A percentile compares a stretch with the other conserved stretches of the same genome.
These are phyloP conservation scores for Pichia sporocuriosa DNA, from an alignment of 805 yeast species.

Conservation along the genomic window DNA sequence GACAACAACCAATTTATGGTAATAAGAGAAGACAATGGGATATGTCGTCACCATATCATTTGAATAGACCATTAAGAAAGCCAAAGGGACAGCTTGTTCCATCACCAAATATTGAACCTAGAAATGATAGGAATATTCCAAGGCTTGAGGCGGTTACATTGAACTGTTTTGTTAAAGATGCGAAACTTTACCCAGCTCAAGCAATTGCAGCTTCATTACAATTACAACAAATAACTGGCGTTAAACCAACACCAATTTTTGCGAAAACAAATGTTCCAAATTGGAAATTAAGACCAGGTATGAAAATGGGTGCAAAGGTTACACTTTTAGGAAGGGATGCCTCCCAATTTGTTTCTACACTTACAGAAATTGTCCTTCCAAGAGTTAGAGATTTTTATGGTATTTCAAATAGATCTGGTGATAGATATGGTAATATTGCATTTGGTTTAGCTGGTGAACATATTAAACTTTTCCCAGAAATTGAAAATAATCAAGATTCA, in stretches of 20 bases:
- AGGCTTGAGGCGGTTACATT: constrained; percentile 58
- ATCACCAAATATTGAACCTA: constrained; percentile 64
- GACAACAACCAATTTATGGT: constrained; percentile 48
- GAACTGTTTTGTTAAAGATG: constrained; percentile 70
- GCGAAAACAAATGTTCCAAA: constrained; percentile 75
- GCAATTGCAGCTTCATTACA: constrained; percentile 73
- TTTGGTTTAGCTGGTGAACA: constrained; percentile 78
- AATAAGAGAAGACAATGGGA: constrained; percentile 79
- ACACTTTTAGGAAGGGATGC: constrained; percentile 72
- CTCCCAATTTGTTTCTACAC: constrained; percentile 76
- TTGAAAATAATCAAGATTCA: constrained; percentile 81
- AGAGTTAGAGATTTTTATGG: constrained; percentile 85
- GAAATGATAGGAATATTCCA: constrained; percentile 68
- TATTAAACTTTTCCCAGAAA: constrained; percentile 83
- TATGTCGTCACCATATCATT: constrained; percentile 78
- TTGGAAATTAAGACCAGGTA: constrained; percentile 84
- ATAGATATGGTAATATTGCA: constrained; percentile 75
- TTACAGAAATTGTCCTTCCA: constrained; percentile 90
- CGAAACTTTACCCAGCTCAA: constrained; percentile 61
- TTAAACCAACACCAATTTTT: constrained; percentile 64
- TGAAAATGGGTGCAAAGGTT: constrained; percentile 86
- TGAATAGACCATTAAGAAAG: constrained; percentile 70
- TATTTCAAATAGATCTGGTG: constrained; percentile 70
- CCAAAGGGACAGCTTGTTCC: constrained; percentile 74
- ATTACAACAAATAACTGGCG: constrained; percentile 91